Evolutionary conservation across 345 rosid genomes (phyloP).

Genomic region (Combretum micranthum): DNA sequence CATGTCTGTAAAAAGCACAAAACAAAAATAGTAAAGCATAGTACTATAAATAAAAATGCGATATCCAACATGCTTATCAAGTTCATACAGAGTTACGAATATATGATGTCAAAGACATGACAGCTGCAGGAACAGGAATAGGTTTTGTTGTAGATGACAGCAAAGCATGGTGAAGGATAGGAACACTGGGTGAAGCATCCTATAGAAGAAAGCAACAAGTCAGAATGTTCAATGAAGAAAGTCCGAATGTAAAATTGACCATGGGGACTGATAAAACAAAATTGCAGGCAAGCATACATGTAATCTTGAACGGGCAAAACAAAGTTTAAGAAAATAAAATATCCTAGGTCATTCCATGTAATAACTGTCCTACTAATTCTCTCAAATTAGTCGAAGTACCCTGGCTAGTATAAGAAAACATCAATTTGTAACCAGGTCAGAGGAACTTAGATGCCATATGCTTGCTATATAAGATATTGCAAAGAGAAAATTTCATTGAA

Average conservation of each 20-base stretch:
- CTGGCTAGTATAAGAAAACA: no score
- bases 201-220: conserved; percentile 22
- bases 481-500: no score
- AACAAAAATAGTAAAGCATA: not conserved
- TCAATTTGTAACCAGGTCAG: no score
- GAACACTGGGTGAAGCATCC: conserved; percentile 46
- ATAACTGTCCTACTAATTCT: no score
- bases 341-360: no score
- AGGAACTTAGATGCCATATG: no score
- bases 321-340: no score
- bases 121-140: conserved; percentile 65
- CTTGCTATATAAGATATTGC: no score
- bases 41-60: not conserved
- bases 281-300: no score
- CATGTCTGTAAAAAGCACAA: not conserved
- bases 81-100: conserved; percentile 51
- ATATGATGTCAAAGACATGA: conserved; percentile 70
- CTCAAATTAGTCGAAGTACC: no score
- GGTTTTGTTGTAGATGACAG: conserved; percentile 68
- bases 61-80: conserved; percentile 3
- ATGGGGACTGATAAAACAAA: not conserved
- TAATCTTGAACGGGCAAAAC: no score
- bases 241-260: conserved; percentile 3
- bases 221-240: conserved; percentile 11
- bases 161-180: conserved; percentile 67